Evolutionary conservation across 1,284 basidiomycete genomes (phyloP).

Genomic region (Leccinum insolens): DNA sequence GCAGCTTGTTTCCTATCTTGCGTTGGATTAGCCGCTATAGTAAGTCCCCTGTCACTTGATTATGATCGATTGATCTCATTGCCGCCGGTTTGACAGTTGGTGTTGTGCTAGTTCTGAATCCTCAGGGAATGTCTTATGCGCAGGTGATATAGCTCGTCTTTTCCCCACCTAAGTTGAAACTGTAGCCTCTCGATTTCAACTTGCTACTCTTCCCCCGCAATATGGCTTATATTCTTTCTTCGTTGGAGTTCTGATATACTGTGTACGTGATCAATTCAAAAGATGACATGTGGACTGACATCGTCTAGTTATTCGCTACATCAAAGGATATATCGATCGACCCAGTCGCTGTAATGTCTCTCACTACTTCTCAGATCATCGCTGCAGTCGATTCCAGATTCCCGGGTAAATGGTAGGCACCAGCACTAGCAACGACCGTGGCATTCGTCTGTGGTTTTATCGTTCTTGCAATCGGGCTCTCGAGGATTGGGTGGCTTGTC

Average conservation of each 20-base stretch:
- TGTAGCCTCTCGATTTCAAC: conserved; percentile 41
- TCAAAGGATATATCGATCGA: conserved; percentile 97
- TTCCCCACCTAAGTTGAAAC: background rate
- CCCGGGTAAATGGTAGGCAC: conserved; percentile 58
- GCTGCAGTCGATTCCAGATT: conserved; percentile 57
- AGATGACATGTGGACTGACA: conserved; percentile 12
- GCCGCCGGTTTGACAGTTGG: conserved; percentile 86
- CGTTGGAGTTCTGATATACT: conserved; percentile 83
- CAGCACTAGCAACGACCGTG: conserved; percentile 86
- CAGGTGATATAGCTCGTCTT: conserved; percentile 42
- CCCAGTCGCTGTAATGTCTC: conserved; percentile 97
- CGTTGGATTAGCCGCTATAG: conserved; percentile 87
- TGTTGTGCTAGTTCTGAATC: conserved; percentile 75
- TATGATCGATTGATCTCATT: conserved; percentile 60
- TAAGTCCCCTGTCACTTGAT: conserved; percentile 43
- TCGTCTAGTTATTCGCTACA: conserved; percentile 79
- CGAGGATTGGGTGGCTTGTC: conserved; percentile 92
- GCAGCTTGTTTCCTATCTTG: conserved; percentile 80
- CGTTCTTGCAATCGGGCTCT: conserved; percentile 89
- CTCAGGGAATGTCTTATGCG: conserved; percentile 87
- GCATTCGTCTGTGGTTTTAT: conserved; percentile 93
- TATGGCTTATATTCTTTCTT: conserved; percentile 98
- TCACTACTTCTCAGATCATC: conserved; percentile 87
- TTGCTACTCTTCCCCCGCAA: conserved; percentile 84
- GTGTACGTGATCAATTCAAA: conserved; percentile 50